Evolutionary conservation across 768 basidiomycete genomes (phyloP).

Genomic region (Pholiota conissans): DNA sequence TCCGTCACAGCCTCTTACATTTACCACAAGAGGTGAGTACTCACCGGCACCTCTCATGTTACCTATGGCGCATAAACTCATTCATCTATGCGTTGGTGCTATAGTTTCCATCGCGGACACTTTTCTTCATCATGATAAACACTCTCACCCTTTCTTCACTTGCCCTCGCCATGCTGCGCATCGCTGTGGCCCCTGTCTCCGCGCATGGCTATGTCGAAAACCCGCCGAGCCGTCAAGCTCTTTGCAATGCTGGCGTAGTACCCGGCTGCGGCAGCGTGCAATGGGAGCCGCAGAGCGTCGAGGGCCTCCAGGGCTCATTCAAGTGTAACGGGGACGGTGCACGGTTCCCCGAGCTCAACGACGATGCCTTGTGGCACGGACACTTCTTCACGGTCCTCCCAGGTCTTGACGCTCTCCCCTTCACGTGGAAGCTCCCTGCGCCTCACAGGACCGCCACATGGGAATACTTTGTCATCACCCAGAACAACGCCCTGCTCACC

Average conservation of each 20-base stretch:
- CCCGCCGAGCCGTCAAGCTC: conserved; percentile 9
- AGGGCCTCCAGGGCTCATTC: conserved; percentile 2
- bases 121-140: not conserved
- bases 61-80: not conserved
- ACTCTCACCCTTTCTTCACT: not conserved
- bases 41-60: not conserved
- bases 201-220: conserved; percentile 5
- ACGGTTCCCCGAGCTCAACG: conserved; percentile 7
- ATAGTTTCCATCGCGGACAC: not conserved
- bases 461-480: conserved; percentile 4
- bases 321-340: conserved; percentile 3
- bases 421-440: conserved; percentile 3
- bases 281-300: conserved; percentile 10
- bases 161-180: not conserved
- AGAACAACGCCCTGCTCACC: not conserved
- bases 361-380: not conserved
- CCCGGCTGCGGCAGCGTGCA: conserved; percentile 2
- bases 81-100: not conserved
- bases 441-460: conserved; percentile 5
- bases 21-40: not conserved
- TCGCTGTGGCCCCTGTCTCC: not conserved
- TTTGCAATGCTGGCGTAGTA: not conserved
- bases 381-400: not conserved
- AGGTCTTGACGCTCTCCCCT: conserved; percentile 1
- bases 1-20: no score